phyloP scores from a whole-genome alignment of 129 eudicot genomes.

The Flaveria robusta region DNA sequence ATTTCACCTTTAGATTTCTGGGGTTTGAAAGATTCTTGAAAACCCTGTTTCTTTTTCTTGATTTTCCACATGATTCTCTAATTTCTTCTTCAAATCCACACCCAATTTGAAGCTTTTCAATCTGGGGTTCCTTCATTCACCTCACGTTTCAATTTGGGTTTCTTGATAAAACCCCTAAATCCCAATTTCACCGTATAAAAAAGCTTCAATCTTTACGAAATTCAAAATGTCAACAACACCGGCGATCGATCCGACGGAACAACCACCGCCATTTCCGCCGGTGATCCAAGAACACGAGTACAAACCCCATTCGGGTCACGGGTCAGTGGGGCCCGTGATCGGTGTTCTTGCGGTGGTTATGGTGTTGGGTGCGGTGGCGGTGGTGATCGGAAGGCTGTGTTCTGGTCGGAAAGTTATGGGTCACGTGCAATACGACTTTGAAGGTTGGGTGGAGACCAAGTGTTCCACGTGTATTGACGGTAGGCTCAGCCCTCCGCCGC shows the following conservation, averaged over 20 bases:
- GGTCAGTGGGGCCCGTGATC: conserved; percentile 77
- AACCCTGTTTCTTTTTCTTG: background rate
- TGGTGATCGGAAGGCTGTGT: conserved; percentile 74
- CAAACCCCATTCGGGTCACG: conserved; percentile 58
- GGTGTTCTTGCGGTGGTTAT: conserved; percentile 65
- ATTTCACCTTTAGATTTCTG: too few relatives aligned
- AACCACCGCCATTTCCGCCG: conserved; percentile 57
- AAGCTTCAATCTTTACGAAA: conserved; percentile 12
- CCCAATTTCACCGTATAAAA: too few relatives aligned
- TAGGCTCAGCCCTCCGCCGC: conserved; percentile 49
- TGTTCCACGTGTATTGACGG: conserved; percentile 75
- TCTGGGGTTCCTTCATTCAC: too few relatives aligned
- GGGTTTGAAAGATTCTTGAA: conserved; percentile 4
- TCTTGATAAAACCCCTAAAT: background rate
- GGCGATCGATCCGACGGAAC: conserved; percentile 33
- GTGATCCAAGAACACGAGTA: conserved; percentile 44
- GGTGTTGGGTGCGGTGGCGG: conserved; percentile 63
- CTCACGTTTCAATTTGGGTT: too few relatives aligned
- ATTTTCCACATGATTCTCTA: background rate
- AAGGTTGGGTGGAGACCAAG: conserved; percentile 74
- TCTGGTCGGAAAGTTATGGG: conserved; percentile 70
- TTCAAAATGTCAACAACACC: conserved; percentile 43
- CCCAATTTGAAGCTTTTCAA: too few relatives aligned
- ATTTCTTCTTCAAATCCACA: too few relatives aligned
- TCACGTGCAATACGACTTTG: conserved; percentile 64